A percentile compares a stretch with the other conserved stretches of the same genome.
phyloP scores from a whole-genome alignment of 2,329 filamentous ascomycete species.

The Trichoderma lentiforme region DNA sequence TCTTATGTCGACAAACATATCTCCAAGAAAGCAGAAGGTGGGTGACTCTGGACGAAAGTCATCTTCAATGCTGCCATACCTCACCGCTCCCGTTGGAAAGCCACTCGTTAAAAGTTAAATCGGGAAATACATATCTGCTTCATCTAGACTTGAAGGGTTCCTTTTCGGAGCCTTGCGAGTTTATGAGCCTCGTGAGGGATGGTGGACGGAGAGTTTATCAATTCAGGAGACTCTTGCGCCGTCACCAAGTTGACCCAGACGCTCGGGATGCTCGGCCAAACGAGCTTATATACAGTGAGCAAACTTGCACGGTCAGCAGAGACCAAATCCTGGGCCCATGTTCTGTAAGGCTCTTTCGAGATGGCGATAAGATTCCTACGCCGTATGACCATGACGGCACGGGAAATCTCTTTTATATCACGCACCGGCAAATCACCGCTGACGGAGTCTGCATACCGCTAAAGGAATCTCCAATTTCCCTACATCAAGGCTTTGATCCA shows the following conservation, averaged over 20 bases:
- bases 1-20: constrained; percentile 72
- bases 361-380: constrained; percentile 45
- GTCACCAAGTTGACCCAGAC: constrained; percentile 37
- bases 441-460: constrained; percentile 35
- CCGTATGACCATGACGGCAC: constrained; percentile 66
- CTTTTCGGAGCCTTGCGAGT: constrained; percentile 58
- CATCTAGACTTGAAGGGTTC: constrained; percentile 29
- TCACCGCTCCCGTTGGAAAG: constrained; percentile 15
- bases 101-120: constrained; percentile 32
- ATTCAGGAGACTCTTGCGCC: constrained; percentile 54
- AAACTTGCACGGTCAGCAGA: constrained; percentile 36
- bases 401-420: constrained; percentile 65
- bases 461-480: constrained; percentile 28
- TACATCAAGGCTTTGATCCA: constrained; percentile 58
- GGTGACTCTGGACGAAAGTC: constrained; percentile 51
- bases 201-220: constrained; percentile 25
- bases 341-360: constrained; percentile 53
- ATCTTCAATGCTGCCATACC: constrained; percentile 52
- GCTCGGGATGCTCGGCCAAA: constrained; percentile 44
- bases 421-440: constrained; percentile 30
- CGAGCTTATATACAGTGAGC: constrained; percentile 55
- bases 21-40: constrained; percentile 58
- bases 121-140: constrained; percentile 61
- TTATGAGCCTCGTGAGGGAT: constrained; percentile 39
- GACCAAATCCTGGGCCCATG: constrained; percentile 54